Evolutionary conservation across 148 eudicot genomes (phyloP).

Genomic region (Cornus kousa): DNA sequence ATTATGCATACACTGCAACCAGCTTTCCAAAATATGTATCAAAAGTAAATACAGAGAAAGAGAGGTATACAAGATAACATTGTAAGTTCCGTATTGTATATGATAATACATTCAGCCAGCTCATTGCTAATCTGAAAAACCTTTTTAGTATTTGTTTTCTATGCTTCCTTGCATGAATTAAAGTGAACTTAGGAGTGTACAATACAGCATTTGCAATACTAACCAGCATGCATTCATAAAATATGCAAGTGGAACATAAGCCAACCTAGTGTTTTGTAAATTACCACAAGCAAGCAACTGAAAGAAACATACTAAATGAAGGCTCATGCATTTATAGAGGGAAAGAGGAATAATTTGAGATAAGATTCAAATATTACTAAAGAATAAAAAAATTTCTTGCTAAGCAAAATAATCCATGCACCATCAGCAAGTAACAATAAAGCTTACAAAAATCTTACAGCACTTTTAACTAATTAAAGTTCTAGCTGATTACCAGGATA

Average conservation of each 20-base stretch:
- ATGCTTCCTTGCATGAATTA: slow-evolving; percentile 4
- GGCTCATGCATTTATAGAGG: not conserved
- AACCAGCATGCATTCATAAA: not conserved
- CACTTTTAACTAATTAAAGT: no score
- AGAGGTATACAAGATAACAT: not conserved
- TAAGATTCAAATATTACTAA: not conserved
- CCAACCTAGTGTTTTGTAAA: no score
- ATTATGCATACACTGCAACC: not conserved
- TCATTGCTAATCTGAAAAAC: not conserved
- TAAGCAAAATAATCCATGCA: not conserved
- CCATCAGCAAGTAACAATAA: not conserved
- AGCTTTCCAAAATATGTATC: not conserved
- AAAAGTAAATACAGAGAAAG: not conserved
- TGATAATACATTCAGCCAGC: not conserved
- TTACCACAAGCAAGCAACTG: not conserved
- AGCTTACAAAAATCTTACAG: not conserved
- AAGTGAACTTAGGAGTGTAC: not conserved
- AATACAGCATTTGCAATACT: not conserved
- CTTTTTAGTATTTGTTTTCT: not conserved
- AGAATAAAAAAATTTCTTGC: not conserved
- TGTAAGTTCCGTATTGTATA: not conserved
- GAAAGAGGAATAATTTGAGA: not conserved
- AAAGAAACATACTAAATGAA: not conserved
- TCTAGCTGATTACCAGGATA: no score
- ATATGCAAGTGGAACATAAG: no score